Conservation (phyloP, 805 yeast genomes). For the Jamesozyma spencerorum region DNA sequence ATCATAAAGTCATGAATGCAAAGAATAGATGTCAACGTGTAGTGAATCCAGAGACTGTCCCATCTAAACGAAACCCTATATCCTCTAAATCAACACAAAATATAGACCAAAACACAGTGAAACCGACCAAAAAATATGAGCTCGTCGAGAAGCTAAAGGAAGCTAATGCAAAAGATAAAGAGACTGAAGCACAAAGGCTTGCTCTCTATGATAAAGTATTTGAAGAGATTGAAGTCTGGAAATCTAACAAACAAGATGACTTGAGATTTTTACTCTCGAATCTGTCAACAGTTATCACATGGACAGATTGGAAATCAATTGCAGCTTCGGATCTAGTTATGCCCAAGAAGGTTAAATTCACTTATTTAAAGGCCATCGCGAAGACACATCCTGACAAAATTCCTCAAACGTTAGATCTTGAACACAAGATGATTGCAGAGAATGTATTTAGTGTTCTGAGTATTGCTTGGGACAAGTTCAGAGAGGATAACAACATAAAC, state of each 20-base stretch:
- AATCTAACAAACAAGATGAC: constrained; percentile 67
- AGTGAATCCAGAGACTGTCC: constrained; percentile 40
- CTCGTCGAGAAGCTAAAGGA: constrained; percentile 45
- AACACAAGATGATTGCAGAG: constrained; percentile 76
- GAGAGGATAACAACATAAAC: constrained; percentile 42
- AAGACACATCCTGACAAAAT: constrained; percentile 85
- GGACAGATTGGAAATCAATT: constrained; percentile 60
- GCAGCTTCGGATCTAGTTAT: constrained; percentile 68
- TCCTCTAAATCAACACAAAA: constrained; percentile 8
- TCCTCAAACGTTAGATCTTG: constrained; percentile 42
- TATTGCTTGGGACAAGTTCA: constrained; percentile 83
- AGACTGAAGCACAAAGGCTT: constrained; percentile 49
- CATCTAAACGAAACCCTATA: constrained; percentile 2
- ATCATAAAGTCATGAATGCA: constrained; percentile 63
- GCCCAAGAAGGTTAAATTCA: constrained; percentile 80
- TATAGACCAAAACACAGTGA: neutral
- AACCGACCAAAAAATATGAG: constrained; percentile 11
- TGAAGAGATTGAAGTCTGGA: constrained; percentile 51
- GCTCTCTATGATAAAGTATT: constrained; percentile 57
- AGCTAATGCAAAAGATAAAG: constrained; percentile 34
- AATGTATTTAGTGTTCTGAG: constrained; percentile 75
- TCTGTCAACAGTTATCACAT: constrained; percentile 59
- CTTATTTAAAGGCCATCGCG: constrained; percentile 84
- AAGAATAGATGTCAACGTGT: constrained; percentile 67
- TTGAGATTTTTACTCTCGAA: constrained; percentile 68